Conservation (phyloP, 148 eudicot species). For the Dianthus caryophyllus region DNA sequence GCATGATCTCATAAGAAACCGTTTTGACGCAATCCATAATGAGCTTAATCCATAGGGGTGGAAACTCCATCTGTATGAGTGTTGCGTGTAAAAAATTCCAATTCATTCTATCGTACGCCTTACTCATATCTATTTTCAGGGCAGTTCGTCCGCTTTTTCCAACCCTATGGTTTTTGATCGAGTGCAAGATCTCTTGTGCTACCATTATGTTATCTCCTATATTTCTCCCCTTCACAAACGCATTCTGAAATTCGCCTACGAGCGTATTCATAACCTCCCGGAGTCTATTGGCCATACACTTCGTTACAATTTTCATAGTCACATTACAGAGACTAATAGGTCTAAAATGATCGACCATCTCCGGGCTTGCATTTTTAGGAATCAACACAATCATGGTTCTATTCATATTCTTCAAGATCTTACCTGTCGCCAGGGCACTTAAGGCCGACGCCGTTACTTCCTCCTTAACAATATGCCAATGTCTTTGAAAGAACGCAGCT, state of each 20-base stretch:
- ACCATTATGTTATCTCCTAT: neutral
- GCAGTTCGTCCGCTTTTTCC: neutral
- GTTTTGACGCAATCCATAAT: slow-evolving; percentile 1
- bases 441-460: neutral
- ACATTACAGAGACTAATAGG: neutral
- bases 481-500: neutral
- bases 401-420: neutral
- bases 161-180: neutral
- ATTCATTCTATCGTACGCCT: neutral
- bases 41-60: neutral
- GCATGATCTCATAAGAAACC: neutral
- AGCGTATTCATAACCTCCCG: neutral
- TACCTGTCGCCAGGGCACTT: neutral
- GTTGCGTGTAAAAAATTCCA: neutral
- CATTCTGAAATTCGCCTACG: neutral
- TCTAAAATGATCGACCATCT: neutral
- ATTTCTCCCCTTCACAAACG: neutral
- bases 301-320: neutral
- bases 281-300: neutral
- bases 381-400: neutral
- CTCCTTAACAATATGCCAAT: neutral
- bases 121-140: neutral
- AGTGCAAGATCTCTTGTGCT: neutral
- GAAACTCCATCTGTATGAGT: neutral
- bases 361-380: neutral